Percentiles rank a stretch among this genome's conserved stretches.
These are phyloP conservation scores for Allantophomopsis lycopodina DNA, from an alignment of 2,329 filamentous ascomycete species.

Conservation along the genomic window DNA sequence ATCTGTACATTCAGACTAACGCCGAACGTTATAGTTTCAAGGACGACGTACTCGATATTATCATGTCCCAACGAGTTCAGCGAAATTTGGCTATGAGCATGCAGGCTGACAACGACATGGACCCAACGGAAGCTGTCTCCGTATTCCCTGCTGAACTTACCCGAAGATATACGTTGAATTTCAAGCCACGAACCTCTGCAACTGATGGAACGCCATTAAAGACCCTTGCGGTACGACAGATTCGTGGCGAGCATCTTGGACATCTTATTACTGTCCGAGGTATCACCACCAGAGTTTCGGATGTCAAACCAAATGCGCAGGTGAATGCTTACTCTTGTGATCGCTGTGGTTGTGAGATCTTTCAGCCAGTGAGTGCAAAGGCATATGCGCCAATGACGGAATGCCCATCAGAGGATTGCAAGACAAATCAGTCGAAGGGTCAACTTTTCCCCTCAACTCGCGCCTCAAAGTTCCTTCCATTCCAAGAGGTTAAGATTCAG, in stretches of 20 bases:
- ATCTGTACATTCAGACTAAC: neutral
- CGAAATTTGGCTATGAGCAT: constrained; percentile 67
- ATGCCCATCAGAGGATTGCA: constrained; percentile 85
- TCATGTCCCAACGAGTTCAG: constrained; percentile 82
- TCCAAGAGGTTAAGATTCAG: constrained; percentile 97
- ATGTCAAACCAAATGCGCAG: constrained; percentile 94
- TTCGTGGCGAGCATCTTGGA: constrained; percentile 85
- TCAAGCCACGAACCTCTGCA: constrained; percentile 73
- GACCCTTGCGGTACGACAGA: constrained; percentile 78
- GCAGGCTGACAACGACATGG: constrained; percentile 49
- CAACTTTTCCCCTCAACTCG: constrained; percentile 90
- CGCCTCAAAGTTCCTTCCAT: constrained; percentile 91
- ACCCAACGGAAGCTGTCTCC: constrained; percentile 53
- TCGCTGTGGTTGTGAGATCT: constrained; percentile 90
- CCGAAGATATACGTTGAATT: constrained; percentile 86
- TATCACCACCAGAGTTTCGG: constrained; percentile 88
- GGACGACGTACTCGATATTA: constrained; percentile 90
- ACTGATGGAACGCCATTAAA: constrained; percentile 48
- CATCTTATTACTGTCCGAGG: constrained; percentile 88
- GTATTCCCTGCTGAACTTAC: constrained; percentile 88
- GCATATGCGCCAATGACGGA: constrained; percentile 78
- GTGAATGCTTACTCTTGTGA: constrained; percentile 98
- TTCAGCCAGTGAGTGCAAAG: constrained; percentile 86
- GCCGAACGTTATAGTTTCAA: constrained; percentile 58
- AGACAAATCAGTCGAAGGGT: constrained; percentile 80